Evolutionary conservation across 2,329 filamentous ascomycete species (phyloP), one percentile per base, ranked within the genome.

Genomic region (Colletotrichum orchidophilum): DNA sequence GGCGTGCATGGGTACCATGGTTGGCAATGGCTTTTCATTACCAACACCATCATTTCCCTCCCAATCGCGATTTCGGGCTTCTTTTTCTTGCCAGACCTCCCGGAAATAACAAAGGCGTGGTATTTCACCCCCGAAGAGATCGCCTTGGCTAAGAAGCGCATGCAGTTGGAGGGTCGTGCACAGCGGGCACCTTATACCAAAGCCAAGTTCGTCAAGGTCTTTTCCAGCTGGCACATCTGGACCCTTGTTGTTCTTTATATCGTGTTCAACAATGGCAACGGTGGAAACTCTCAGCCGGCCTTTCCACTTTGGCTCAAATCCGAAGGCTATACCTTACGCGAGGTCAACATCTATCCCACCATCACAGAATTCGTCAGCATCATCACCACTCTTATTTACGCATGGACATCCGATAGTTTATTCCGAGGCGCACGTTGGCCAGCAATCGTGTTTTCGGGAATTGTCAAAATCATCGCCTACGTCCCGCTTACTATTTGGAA

Each of bases 21-120:
- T 0, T 89, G 87, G 87, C 80, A 85, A 71, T 87, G 85, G 87
- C 80, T 90, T 0, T 91, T 90, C 66, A 86, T 91, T 49, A 86
- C 90, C 52, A 87, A 90, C 74, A 86, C 86, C 0, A 77, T 87
- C 52, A 87, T 88, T 65, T 88, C 86, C 0, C 73, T 88, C 0
- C 86, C 87, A 0, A 81, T 90, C 2, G 87, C 87, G 1, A 63
- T 87, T 5, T 87, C 86, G 42, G 87, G 87, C 11, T 85, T 84
- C 63, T 42, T 87, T 50, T 79, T 81, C 74, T 87, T 88, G 67
- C 86, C 86, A 0, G 86, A 87, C 33, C 79, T 85, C 0, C 86
- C 86, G 0, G 81, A 82, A 15, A 78, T 73, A 5, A 80, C 77
- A 1, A 76, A 76, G 8, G 84, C 83, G 80, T 84, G 72, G 39